Evolutionary conservation across 2,329 filamentous ascomycete species (phyloP).

Genomic region (Cordyceps cicadae): DNA sequence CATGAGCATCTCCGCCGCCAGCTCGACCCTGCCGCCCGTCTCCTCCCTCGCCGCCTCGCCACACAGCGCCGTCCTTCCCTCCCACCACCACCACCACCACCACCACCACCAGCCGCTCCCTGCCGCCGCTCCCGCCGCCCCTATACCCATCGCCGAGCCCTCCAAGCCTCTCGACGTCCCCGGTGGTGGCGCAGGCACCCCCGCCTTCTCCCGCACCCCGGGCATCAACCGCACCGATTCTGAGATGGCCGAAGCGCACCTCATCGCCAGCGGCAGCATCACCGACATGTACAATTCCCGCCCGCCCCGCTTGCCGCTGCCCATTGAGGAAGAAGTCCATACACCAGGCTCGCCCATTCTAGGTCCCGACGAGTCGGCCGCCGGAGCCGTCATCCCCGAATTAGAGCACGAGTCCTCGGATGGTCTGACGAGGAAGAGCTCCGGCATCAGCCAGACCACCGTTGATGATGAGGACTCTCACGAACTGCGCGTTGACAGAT

Average conservation of each 20-base stretch:
- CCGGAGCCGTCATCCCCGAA: constrained; percentile 45
- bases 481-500: constrained; percentile 67
- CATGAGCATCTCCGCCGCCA: constrained; percentile 24
- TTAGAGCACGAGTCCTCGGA: constrained; percentile 44
- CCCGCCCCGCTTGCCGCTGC: constrained; percentile 84
- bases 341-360: constrained; percentile 87
- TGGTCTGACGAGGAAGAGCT: constrained; percentile 45
- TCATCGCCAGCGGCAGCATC: constrained; percentile 47
- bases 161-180: constrained; percentile 54
- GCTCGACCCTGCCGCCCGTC: constrained; percentile 33
- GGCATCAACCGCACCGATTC: constrained; percentile 21
- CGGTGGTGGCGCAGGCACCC: constrained; percentile 25
- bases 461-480: constrained; percentile 73
- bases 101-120: constrained; percentile 11
- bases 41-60: constrained; percentile 42
- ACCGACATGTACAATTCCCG: constrained; percentile 58
- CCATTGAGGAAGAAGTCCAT: constrained; percentile 85
- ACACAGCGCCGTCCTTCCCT: constrained; percentile 23
- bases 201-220: constrained; percentile 30
- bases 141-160: constrained; percentile 24
- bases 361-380: constrained; percentile 57
- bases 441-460: constrained; percentile 52
- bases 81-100: constrained; percentile 15
- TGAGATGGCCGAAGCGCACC: constrained; percentile 27
- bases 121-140: constrained; percentile 35